phyloP scores from a whole-genome alignment of 2,329 filamentous ascomycete genomes.

The Graphiopsis chlorocephala region DNA sequence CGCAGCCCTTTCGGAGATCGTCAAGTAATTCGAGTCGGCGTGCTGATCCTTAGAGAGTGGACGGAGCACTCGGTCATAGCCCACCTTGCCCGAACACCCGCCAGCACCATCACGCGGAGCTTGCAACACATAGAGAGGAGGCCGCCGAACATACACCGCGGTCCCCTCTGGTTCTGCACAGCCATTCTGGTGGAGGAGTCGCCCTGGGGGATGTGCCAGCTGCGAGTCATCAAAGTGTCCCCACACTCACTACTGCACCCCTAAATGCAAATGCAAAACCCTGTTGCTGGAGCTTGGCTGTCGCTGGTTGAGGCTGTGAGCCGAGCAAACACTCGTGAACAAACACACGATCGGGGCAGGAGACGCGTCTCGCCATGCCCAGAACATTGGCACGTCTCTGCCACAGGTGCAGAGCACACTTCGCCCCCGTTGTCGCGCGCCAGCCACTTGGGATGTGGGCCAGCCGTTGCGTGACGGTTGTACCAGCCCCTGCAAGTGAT shows the following conservation, averaged over 20 bases:
- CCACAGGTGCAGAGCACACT: not conserved
- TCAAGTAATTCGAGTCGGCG: not conserved
- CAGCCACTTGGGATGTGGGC: not conserved
- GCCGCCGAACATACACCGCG: not conserved
- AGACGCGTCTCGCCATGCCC: slow-evolving; percentile 2
- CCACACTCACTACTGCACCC: not conserved
- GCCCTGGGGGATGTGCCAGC: slow-evolving; percentile 14
- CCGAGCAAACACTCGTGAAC: not conserved
- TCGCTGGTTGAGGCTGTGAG: not conserved
- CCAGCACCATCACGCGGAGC: not conserved
- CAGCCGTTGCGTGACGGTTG: not conserved
- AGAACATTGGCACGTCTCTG: slow-evolving; percentile 12
- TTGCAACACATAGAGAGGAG: not conserved
- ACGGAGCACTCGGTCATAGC: not conserved
- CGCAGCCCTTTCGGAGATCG: slow-evolving; percentile 1
- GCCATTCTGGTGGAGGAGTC: not conserved
- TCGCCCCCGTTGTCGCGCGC: not conserved
- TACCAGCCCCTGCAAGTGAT: not conserved
- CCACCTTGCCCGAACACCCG: not conserved
- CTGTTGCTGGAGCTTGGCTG: slow-evolving; percentile 4
- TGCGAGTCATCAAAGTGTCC: slow-evolving; percentile 2
- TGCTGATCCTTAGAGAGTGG: not conserved
- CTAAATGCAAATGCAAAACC: slow-evolving; percentile 10
- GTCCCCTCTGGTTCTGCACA: not conserved
- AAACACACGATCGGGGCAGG: not conserved